Evolutionary conservation across 768 basidiomycete species (phyloP).

Genomic region (Lactifluus echinatus): DNA sequence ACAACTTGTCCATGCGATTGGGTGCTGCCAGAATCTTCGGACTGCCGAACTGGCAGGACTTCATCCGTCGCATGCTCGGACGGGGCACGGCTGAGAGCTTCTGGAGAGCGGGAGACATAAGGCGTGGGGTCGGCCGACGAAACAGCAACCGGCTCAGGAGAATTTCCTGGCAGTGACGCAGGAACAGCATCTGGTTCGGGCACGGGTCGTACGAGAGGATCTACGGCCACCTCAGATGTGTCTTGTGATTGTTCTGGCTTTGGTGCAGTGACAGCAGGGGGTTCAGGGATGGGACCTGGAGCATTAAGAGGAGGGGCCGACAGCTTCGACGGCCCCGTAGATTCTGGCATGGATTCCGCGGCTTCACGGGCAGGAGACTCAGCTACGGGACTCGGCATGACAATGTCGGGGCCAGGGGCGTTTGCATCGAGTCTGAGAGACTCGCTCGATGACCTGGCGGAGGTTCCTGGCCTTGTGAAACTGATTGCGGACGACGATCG

Average conservation of each 20-base stretch:
- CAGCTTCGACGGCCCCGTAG: constrained; percentile 25
- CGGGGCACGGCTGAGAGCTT: constrained; percentile 20
- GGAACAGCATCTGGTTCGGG: not conserved
- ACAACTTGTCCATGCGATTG: constrained; percentile 12
- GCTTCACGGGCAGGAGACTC: constrained; percentile 60
- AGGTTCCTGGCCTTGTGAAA: constrained; percentile 9
- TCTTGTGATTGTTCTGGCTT: not conserved
- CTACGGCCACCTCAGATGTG: not conserved
- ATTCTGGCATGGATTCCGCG: constrained; percentile 27
- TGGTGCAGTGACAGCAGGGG: not conserved
- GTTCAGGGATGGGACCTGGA: constrained; percentile 5
- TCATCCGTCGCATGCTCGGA: constrained; percentile 11
- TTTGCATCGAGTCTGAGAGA: constrained; percentile 30
- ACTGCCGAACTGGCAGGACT: constrained; percentile 16
- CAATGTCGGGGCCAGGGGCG: constrained; percentile 24
- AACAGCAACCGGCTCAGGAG: not conserved
- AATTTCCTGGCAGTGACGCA: too few relatives aligned
- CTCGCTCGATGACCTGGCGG: constrained; percentile 17
- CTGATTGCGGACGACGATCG: constrained; percentile 18
- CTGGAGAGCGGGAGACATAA: constrained; percentile 15
- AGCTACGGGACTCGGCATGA: constrained; percentile 53
- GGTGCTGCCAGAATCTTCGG: constrained; percentile 13
- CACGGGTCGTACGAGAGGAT: not conserved
- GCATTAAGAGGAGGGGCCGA: constrained; percentile 15
- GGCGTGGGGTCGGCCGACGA: constrained; percentile 13